phyloP scores from a whole-genome alignment of 495 filamentous ascomycete species.

The Xylaria cubensis region DNA sequence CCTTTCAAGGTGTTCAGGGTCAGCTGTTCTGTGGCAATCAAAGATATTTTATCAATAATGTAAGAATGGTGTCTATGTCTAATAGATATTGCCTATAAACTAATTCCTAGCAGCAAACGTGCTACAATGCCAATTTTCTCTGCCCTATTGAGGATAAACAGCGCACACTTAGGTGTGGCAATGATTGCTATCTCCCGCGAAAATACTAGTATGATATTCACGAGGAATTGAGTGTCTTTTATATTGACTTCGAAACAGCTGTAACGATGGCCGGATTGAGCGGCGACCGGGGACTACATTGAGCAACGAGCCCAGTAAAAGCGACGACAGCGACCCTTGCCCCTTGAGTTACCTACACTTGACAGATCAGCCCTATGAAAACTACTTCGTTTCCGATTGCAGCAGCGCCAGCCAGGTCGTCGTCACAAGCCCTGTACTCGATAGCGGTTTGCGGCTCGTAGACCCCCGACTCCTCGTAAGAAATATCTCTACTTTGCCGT shows the following conservation, averaged over 20 bases:
- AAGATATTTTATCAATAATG: slow-evolving; percentile 45
- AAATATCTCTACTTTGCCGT: slow-evolving; percentile 4
- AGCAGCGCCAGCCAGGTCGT: slow-evolving; percentile 63
- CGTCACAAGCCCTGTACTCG: slow-evolving; percentile 60
- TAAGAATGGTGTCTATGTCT: slow-evolving; percentile 28
- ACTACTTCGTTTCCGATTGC: slow-evolving; percentile 71
- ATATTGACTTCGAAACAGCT: slow-evolving; percentile 31
- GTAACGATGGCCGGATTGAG: slow-evolving; percentile 37
- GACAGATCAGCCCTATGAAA: slow-evolving; percentile 60
- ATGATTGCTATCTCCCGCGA: slow-evolving; percentile 48
- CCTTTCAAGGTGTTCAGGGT: not conserved
- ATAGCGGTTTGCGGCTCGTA: slow-evolving; percentile 61
- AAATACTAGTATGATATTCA: not conserved
- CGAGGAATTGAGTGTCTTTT: not conserved
- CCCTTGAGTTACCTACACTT: slow-evolving; percentile 35
- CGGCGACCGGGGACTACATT: slow-evolving; percentile 15
- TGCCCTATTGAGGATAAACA: slow-evolving; percentile 48
- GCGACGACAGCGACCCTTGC: slow-evolving; percentile 20
- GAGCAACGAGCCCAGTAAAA: slow-evolving; percentile 20
- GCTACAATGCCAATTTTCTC: slow-evolving; percentile 48
- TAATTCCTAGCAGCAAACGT: slow-evolving; percentile 46
- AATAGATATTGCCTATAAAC: not conserved
- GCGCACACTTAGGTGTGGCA: slow-evolving; percentile 47
- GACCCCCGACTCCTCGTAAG: slow-evolving; percentile 58
- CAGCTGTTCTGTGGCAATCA: slow-evolving; percentile 46